A percentile compares a stretch with the other conserved stretches of the same genome.
Evolutionary conservation across 805 yeast species (phyloP).

Genomic region (Isabelozyma rhagii): DNA sequence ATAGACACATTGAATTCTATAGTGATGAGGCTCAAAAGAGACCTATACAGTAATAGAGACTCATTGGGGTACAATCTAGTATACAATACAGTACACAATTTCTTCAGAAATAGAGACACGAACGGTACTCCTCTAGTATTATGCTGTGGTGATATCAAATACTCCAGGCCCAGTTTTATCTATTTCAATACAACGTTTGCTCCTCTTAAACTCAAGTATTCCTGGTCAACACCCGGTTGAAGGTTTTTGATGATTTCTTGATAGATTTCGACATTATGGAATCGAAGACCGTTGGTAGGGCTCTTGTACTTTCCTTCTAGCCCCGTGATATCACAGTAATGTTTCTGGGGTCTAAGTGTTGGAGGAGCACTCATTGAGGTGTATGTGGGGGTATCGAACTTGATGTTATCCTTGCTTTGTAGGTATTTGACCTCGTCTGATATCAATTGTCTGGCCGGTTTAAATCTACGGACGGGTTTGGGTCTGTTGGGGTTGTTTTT

Average conservation of each 20-base stretch:
- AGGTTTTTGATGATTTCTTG: conserved; percentile 67
- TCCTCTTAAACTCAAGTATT: conserved; percentile 79
- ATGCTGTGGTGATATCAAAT: background rate
- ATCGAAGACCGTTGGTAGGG: conserved; percentile 73
- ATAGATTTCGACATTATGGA: conserved; percentile 79
- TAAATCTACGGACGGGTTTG: conserved; percentile 61
- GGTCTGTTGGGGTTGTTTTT: conserved; percentile 49
- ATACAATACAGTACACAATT: background rate
- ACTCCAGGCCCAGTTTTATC: background rate
- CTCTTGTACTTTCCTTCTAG: conserved; percentile 71
- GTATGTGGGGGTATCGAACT: conserved; percentile 60
- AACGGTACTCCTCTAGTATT: too few relatives aligned
- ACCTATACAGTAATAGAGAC: background rate
- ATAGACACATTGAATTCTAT: too few relatives aligned
- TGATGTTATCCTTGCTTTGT: conserved; percentile 35
- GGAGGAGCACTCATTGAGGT: conserved; percentile 82
- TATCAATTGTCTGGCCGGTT: conserved; percentile 68
- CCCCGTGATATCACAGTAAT: conserved; percentile 93
- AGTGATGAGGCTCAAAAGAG: background rate
- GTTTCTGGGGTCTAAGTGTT: conserved; percentile 72
- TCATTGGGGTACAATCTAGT: background rate
- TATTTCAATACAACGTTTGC: conserved; percentile 80
- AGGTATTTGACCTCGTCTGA: conserved; percentile 75
- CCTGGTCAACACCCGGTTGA: conserved; percentile 92
- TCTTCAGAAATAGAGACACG: background rate